These are phyloP conservation scores for Talaromyces trachyspermus DNA, from an alignment of 495 filamentous ascomycete genomes.

Conservation along the genomic window DNA sequence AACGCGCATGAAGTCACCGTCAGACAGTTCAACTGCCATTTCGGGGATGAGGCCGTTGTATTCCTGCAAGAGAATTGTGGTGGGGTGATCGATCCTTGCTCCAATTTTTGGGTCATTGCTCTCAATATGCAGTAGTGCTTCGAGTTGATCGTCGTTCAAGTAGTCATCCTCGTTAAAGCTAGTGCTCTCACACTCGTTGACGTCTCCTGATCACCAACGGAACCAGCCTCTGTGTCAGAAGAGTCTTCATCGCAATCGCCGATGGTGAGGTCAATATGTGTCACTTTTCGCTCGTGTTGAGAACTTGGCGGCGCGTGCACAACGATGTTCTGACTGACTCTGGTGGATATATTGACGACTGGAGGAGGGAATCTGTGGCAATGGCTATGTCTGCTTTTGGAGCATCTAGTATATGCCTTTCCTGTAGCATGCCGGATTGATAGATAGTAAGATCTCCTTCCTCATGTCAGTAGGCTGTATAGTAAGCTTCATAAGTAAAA, in stretches of 20 bases:
- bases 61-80: not conserved
- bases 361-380: too few species aligned
- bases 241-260: not conserved
- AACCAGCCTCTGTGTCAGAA: not conserved
- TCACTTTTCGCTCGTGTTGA: not conserved
- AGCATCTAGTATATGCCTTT: too few species aligned
- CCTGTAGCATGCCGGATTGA: too few species aligned
- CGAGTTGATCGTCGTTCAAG: slow-evolving; percentile 16
- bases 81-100: not conserved
- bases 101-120: not conserved
- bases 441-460: too few species aligned
- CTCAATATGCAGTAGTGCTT: slow-evolving; percentile 9
- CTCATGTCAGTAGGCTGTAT: too few species aligned
- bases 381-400: too few species aligned
- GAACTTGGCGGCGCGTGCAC: not conserved
- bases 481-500: too few species aligned
- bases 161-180: slow-evolving; percentile 19
- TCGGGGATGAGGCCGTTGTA: slow-evolving; percentile 11
- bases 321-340: not conserved
- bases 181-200: too few species aligned
- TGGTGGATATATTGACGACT: not conserved
- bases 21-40: slow-evolving; percentile 17
- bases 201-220: not conserved
- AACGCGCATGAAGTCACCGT: slow-evolving; percentile 17
- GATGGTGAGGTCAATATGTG: slow-evolving; percentile 1